Evolutionary conservation across 108 stramenopile genomes (phyloP).

Genomic region (Asterionellopsis glacialis): DNA sequence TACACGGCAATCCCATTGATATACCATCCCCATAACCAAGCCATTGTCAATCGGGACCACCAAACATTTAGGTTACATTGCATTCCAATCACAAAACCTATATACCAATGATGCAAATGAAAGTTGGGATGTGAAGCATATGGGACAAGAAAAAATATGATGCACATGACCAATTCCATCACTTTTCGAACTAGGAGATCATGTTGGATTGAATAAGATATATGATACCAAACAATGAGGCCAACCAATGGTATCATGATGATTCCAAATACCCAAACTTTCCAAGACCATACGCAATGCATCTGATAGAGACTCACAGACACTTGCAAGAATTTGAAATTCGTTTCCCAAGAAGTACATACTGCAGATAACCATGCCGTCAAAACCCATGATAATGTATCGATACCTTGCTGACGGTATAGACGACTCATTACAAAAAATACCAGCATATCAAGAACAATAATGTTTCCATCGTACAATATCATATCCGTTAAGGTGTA

Average conservation of each 20-base stretch:
- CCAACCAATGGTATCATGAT: constrained; percentile 30
- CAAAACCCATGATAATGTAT: constrained; percentile 37
- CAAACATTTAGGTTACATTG: constrained; percentile 45
- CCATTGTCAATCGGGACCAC: constrained; percentile 45
- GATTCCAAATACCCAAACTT: constrained; percentile 47
- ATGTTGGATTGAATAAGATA: constrained; percentile 26
- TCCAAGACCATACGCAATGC: constrained; percentile 58
- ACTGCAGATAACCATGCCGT: constrained; percentile 28
- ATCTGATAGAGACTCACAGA: constrained; percentile 58
- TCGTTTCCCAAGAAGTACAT: constrained; percentile 36
- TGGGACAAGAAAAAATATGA: constrained; percentile 40
- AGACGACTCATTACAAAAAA: constrained; percentile 68
- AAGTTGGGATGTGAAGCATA: constrained; percentile 35
- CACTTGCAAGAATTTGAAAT: constrained; percentile 47
- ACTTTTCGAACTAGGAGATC: constrained; percentile 32
- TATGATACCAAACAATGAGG: constrained; percentile 22
- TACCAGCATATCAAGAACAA: constrained; percentile 46
- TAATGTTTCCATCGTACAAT: constrained; percentile 45
- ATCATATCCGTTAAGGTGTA: constrained; percentile 41
- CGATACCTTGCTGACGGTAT: constrained; percentile 40
- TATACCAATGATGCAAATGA: constrained; percentile 76
- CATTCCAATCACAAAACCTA: constrained; percentile 54
- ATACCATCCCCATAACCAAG: constrained; percentile 51
- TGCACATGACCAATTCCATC: constrained; percentile 31
- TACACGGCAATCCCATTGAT: constrained; percentile 69